Conservation (phyloP, 768 basidiomycete species). For the Mycena crocata region DNA sequence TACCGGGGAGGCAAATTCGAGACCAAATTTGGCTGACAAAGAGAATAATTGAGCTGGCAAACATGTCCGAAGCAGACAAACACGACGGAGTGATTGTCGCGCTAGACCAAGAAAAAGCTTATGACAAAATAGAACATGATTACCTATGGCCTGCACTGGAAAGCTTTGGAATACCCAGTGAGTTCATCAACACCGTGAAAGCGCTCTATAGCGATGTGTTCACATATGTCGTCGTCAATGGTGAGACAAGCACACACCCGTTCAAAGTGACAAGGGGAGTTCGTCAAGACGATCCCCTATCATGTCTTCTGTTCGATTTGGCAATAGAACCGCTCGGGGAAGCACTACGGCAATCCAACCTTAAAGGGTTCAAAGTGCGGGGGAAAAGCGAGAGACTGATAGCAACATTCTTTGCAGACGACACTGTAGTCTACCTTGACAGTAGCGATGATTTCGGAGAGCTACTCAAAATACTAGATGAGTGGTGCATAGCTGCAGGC, state of each 20-base stretch:
- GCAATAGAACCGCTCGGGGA: slow-evolving; percentile 44
- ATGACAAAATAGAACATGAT: no score
- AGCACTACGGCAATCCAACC: slow-evolving; percentile 22
- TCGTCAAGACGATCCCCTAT: slow-evolving; percentile 45
- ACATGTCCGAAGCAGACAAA: slow-evolving; percentile 22
- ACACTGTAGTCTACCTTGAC: no score
- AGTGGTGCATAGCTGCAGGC: no score
- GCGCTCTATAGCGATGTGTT: slow-evolving; percentile 35
- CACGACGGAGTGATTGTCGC: slow-evolving; percentile 33
- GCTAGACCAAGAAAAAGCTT: no score
- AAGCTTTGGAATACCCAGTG: slow-evolving; percentile 7
- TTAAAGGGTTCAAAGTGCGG: slow-evolving; percentile 6
- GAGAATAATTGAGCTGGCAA: slow-evolving; percentile 27
- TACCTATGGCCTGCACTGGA: slow-evolving; percentile 19
- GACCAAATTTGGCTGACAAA: no score
- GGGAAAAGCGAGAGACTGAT: no score
- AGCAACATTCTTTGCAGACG: no score
- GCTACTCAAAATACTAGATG: no score
- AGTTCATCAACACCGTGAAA: slow-evolving; percentile 33
- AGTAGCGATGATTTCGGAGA: no score
- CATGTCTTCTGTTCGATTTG: slow-evolving; percentile 41
- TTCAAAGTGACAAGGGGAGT: slow-evolving; percentile 42
- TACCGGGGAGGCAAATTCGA: no score
- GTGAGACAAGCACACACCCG: slow-evolving; percentile 20
- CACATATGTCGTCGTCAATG: slow-evolving; percentile 41